Evolutionary conservation across 1,139 yeast genomes (phyloP).

Genomic region (Geotrichum europaeum): DNA sequence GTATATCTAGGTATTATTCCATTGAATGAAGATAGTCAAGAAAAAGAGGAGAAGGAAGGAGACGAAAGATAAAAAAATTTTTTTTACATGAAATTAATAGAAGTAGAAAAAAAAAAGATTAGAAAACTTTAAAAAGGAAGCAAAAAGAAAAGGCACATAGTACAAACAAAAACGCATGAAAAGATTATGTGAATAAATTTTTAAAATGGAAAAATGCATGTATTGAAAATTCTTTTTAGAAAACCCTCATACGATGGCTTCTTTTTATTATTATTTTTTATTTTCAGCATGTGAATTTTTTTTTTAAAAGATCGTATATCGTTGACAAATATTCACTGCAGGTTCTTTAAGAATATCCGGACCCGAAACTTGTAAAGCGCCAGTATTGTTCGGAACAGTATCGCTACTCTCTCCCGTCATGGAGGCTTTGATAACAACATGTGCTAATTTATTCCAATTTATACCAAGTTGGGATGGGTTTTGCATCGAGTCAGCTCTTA

Average conservation of each 20-base stretch:
- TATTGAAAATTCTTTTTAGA: not conserved
- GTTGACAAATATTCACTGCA: not conserved
- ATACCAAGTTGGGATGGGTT: too few species aligned
- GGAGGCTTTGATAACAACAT: too few species aligned
- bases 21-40: not conserved
- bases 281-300: too few species aligned
- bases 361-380: too few species aligned
- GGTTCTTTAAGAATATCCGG: too few species aligned
- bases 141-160: not conserved
- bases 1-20: constrained; percentile 1
- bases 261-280: too few species aligned
- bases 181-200: not conserved
- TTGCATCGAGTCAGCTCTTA: too few species aligned
- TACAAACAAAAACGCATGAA: not conserved
- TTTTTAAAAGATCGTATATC: not conserved
- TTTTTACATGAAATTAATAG: not conserved
- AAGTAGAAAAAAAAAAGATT: not conserved
- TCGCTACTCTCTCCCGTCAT: too few species aligned
- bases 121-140: not conserved
- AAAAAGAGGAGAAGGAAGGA: not conserved
- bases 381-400: too few species aligned
- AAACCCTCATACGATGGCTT: not conserved
- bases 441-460: too few species aligned
- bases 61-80: not conserved
- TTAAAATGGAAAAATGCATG: not conserved